Evolutionary conservation across 352 stramenopile species (phyloP).

Genomic region (Phytophthora sojae): DNA sequence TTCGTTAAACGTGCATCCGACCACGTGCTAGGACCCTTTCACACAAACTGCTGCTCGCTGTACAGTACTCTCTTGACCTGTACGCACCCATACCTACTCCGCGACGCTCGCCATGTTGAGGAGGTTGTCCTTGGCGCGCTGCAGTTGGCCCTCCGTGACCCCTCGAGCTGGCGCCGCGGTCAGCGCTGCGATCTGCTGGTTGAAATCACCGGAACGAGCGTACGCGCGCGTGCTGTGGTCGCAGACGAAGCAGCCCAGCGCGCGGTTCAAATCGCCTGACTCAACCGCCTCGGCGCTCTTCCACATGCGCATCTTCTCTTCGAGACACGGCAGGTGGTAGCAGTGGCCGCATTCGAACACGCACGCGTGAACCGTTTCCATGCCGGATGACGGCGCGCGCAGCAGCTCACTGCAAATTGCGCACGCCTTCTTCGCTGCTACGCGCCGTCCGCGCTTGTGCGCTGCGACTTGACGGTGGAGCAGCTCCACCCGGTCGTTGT

Average conservation of each 20-base stretch:
- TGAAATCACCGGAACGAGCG: constrained; percentile 49
- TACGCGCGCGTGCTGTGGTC: constrained; percentile 78
- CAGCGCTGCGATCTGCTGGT: constrained; percentile 50
- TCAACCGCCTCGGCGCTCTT: constrained; percentile 69
- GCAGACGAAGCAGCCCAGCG: constrained; percentile 84
- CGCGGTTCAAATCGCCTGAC: constrained; percentile 49
- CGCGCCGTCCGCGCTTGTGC: constrained; percentile 67
- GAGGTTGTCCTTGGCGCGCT: constrained; percentile 75
- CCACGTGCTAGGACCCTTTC: not conserved
- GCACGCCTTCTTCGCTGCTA: constrained; percentile 66
- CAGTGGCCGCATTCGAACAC: constrained; percentile 87
- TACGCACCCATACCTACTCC: constrained; percentile 16
- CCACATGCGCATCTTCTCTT: constrained; percentile 91
- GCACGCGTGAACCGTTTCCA: constrained; percentile 67
- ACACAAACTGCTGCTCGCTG: constrained; percentile 1
- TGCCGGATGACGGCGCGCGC: constrained; percentile 53
- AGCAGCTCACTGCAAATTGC: constrained; percentile 72
- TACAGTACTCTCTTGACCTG: too few species aligned
- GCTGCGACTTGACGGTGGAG: constrained; percentile 70
- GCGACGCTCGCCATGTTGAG: constrained; percentile 34
- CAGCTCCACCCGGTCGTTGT: constrained; percentile 78
- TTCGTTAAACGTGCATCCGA: not conserved
- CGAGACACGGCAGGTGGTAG: constrained; percentile 82
- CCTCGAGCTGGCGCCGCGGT: constrained; percentile 47
- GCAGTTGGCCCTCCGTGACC: constrained; percentile 75